phyloP scores from a whole-genome alignment of 148 eudicot species.

The Vaccinium myrtillus region DNA sequence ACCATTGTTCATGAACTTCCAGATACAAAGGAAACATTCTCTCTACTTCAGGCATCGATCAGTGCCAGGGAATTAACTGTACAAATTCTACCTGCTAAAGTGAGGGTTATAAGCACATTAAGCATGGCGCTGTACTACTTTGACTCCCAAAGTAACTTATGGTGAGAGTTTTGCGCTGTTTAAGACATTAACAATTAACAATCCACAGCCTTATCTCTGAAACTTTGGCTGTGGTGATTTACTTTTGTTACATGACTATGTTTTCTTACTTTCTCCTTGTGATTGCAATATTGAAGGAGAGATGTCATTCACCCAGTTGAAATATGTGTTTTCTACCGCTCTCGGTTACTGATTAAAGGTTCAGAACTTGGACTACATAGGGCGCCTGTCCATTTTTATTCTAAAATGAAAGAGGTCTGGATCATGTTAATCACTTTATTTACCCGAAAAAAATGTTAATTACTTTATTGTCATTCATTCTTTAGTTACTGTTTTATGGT shows the following conservation, averaged over 20 bases:
- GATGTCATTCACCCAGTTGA: constrained; percentile 73
- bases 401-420: constrained; percentile 71
- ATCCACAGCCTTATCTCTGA: not conserved
- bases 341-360: constrained; percentile 37
- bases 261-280: constrained; percentile 14
- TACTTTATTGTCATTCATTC: constrained; percentile 12
- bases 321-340: constrained; percentile 54
- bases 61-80: constrained; percentile 47
- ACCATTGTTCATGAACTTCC: constrained; percentile 77
- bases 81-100: constrained; percentile 59
- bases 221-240: constrained; percentile 9
- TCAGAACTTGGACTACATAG: constrained; percentile 38
- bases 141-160: constrained; percentile 59
- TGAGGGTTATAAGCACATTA: constrained; percentile 66
- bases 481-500: constrained; percentile 7
- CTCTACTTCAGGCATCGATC: constrained; percentile 71
- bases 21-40: constrained; percentile 58
- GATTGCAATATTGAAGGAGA: constrained; percentile 53
- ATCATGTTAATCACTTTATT: constrained; percentile 3
- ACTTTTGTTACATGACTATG: not conserved
- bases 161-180: constrained; percentile 40
- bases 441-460: not conserved
- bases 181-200: not conserved
- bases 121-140: constrained; percentile 50
- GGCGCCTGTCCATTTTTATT: constrained; percentile 52